A percentile compares a stretch with the other conserved stretches of the same genome.
phyloP scores from a whole-genome alignment of 345 rosid genomes.

The Dipteronia sinensis region DNA sequence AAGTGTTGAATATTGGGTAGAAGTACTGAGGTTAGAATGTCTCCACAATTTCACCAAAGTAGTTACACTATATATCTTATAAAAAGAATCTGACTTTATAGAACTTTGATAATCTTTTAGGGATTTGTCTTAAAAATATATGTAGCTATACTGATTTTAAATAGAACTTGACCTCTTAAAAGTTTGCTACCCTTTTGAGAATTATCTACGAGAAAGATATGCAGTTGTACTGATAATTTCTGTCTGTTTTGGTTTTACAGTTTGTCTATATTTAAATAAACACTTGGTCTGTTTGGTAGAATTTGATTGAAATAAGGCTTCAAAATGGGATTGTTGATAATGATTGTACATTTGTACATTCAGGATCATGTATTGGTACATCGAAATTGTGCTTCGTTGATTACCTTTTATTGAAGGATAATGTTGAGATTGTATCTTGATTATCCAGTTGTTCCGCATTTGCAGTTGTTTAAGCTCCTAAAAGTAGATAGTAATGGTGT shows the following conservation, averaged over 20 bases:
- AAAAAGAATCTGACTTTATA: neutral
- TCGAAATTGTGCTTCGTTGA: too few species aligned
- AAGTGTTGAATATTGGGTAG: neutral
- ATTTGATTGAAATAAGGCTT: too few species aligned
- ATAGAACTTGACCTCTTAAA: neutral
- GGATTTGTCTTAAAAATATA: neutral
- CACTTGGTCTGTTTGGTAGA: neutral
- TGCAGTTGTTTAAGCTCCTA: too few species aligned
- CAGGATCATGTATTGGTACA: too few species aligned
- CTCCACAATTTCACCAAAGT: neutral
- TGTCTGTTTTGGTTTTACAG: neutral
- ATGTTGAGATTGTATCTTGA: too few species aligned
- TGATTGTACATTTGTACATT: too few species aligned
- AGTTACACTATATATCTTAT: neutral
- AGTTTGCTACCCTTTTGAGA: neutral
- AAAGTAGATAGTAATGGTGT: too few species aligned
- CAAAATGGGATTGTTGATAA: too few species aligned
- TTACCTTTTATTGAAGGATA: too few species aligned
- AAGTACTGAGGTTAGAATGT: neutral
- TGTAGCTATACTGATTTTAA: neutral
- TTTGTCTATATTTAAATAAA: slow-evolving; percentile 4
- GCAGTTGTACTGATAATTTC: neutral
- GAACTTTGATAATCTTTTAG: neutral
- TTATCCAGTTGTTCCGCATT: too few species aligned
- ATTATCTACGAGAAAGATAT: neutral